Evolutionary conservation across 1,284 basidiomycete species (phyloP).

Genomic region (Trichosporon ovoides): DNA sequence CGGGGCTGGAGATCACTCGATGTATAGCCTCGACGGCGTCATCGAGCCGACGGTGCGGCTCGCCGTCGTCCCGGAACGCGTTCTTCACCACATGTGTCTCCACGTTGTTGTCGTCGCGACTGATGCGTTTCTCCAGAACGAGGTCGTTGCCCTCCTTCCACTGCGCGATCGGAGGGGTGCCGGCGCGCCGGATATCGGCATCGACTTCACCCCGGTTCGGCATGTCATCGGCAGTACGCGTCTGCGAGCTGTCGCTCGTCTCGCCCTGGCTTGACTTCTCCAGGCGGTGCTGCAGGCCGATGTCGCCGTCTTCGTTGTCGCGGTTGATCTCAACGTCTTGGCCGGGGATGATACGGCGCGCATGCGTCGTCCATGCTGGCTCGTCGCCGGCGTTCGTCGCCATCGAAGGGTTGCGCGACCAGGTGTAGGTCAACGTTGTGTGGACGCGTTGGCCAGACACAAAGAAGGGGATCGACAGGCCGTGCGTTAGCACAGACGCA

Average conservation of each 20-base stretch:
- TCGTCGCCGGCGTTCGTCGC: constrained; percentile 49
- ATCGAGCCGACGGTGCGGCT: background rate
- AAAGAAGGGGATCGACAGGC: constrained; percentile 87
- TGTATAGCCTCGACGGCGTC: background rate
- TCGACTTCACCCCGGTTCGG: too few species aligned
- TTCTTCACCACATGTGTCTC: constrained; percentile 3
- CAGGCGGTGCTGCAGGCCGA: constrained; percentile 23
- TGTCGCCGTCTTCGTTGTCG: constrained; percentile 53
- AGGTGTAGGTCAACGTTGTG: constrained; percentile 71
- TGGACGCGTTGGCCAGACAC: constrained; percentile 83
- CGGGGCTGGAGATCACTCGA: background rate
- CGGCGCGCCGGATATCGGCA: constrained; percentile 26
- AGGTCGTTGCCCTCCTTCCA: constrained; percentile 66
- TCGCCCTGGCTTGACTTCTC: constrained; percentile 24
- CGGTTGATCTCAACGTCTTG: constrained; percentile 78
- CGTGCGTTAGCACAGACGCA: constrained; percentile 80
- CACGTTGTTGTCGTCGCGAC: constrained; percentile 52
- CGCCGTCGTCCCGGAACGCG: background rate
- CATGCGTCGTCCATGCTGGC: constrained; percentile 72
- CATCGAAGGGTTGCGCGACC: constrained; percentile 64
- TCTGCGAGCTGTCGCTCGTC: constrained; percentile 41
- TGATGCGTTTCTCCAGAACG: constrained; percentile 59
- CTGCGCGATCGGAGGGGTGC: constrained; percentile 50
- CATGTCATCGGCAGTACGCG: constrained; percentile 11
- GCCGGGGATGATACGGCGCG: constrained; percentile 58